Evolutionary conservation across 2,329 filamentous ascomycete species (phyloP).

Genomic region (Elsinoe necatrix): DNA sequence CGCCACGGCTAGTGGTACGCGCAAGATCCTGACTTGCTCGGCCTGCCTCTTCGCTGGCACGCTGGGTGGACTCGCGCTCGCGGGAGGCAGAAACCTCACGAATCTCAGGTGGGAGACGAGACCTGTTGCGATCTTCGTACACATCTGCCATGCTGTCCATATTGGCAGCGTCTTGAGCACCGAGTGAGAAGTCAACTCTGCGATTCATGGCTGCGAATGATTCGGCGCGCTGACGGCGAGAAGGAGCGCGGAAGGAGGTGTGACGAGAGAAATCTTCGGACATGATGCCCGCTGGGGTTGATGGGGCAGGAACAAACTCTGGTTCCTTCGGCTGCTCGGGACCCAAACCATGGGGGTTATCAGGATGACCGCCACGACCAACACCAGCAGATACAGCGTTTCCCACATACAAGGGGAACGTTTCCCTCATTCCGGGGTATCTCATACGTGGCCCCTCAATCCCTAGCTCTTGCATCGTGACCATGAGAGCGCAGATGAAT

Average conservation of each 20-base stretch:
- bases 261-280: conserved; percentile 21
- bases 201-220: conserved; percentile 50
- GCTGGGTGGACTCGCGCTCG: conserved; percentile 25
- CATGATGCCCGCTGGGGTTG: conserved; percentile 16
- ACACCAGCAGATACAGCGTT: conserved; percentile 41
- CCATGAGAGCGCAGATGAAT: conserved; percentile 86
- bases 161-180: conserved; percentile 52
- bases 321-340: conserved; percentile 31
- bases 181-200: conserved; percentile 62
- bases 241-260: conserved; percentile 21
- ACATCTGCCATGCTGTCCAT: conserved; percentile 57
- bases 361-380: conserved; percentile 37
- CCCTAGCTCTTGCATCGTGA: conserved; percentile 70
- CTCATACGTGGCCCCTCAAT: conserved; percentile 76
- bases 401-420: conserved; percentile 58
- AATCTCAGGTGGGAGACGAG: conserved; percentile 36
- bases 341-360: conserved; percentile 36
- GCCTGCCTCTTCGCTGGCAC: conserved; percentile 15
- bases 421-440: conserved; percentile 58
- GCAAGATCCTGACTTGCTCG: conserved; percentile 23
- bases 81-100: conserved; percentile 30
- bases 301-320: conserved; percentile 33
- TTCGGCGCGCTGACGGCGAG: conserved; percentile 45
- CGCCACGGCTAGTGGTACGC: conserved; percentile 24
- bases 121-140: conserved; percentile 47